These are phyloP conservation scores for Encephalitozoon hellem DNA, from an alignment of 371 early-diverging fungal species.

Conservation along the genomic window DNA sequence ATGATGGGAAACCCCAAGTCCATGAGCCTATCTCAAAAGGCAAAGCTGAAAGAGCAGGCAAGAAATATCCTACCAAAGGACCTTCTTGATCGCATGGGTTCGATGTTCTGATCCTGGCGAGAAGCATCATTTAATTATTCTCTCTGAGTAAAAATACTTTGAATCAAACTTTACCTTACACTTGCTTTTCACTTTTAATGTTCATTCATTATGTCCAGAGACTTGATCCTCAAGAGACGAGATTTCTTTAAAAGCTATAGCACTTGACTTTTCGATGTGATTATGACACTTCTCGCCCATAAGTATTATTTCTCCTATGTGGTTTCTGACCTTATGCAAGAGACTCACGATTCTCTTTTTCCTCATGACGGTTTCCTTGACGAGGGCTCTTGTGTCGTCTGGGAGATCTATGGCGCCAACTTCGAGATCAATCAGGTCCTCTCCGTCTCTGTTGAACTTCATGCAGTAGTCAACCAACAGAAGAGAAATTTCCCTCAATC, in stretches of 20 bases:
- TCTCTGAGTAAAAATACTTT: background rate
- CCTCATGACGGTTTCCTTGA: background rate
- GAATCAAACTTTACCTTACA: background rate
- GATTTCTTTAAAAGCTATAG: constrained; percentile 1
- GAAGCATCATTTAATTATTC: background rate
- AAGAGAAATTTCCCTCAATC: background rate
- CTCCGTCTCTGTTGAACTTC: background rate
- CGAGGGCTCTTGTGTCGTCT: background rate
- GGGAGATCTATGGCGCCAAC: background rate
- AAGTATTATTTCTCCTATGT: constrained; percentile 16
- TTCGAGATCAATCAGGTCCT: background rate
- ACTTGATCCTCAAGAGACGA: background rate
- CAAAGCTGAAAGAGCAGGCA: constrained; percentile 35
- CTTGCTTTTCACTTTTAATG: background rate
- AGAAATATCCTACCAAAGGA: constrained; percentile 37
- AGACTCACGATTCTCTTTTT: constrained; percentile 4
- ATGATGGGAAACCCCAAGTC: constrained; percentile 29
- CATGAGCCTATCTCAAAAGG: constrained; percentile 30
- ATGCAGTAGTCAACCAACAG: background rate
- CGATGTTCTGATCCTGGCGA: background rate
- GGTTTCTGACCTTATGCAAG: background rate
- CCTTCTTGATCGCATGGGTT: constrained; percentile 24
- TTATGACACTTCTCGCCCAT: background rate
- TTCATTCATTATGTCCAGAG: background rate
- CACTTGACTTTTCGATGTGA: background rate